phyloP scores from a whole-genome alignment of 495 filamentous ascomycete genomes.

The Neurospora sp. region DNA sequence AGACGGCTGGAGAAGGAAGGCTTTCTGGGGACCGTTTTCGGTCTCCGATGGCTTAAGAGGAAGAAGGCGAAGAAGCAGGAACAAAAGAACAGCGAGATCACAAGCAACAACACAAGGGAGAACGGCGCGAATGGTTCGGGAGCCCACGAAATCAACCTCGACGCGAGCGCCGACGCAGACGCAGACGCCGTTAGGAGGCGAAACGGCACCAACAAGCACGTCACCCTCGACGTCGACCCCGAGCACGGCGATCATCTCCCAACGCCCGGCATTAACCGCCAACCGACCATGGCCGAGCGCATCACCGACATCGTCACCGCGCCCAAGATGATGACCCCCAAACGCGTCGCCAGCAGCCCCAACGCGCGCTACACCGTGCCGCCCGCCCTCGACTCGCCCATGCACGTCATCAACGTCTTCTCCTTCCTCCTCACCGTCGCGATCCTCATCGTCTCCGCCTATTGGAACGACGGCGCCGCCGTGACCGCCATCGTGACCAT shows the following conservation, averaged over 20 bases:
- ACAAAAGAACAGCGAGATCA: neutral
- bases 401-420: conserved; percentile 42
- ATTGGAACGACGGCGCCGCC: conserved; percentile 43
- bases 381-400: conserved; percentile 33
- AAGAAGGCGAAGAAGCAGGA: neutral
- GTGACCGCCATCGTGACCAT: conserved; percentile 38
- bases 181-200: neutral
- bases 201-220: conserved; percentile 1
- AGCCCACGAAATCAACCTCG: neutral
- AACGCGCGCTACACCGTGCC: conserved; percentile 35
- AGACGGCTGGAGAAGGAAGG: conserved; percentile 12
- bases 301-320: conserved; percentile 26
- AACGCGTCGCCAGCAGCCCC: conserved; percentile 4
- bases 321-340: conserved; percentile 16
- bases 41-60: neutral
- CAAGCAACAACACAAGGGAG: neutral
- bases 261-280: conserved; percentile 13
- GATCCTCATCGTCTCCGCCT: conserved; percentile 25
- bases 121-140: neutral
- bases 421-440: conserved; percentile 41
- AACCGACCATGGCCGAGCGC: conserved; percentile 24
- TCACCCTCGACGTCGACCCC: neutral
- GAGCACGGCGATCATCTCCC: conserved; percentile 6
- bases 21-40: neutral
- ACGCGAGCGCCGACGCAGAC: too few species aligned